Conservation (phyloP, 306 rosid species). For the Casuarina glauca region DNA sequence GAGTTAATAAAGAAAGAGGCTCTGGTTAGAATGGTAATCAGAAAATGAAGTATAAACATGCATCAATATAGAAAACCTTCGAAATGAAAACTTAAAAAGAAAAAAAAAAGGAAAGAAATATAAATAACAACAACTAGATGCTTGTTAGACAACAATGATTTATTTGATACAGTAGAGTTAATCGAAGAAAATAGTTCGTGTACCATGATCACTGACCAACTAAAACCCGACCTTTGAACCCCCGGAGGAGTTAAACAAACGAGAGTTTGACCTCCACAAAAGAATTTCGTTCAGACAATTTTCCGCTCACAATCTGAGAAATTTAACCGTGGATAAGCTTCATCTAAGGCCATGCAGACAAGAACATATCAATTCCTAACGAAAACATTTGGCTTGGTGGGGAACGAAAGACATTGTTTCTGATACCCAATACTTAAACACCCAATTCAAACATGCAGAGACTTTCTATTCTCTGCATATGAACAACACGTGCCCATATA, state of each 20-base stretch:
- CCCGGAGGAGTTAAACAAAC: neutral
- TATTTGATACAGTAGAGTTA: neutral
- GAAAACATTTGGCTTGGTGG: neutral
- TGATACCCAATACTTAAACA: neutral
- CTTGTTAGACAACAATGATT: neutral
- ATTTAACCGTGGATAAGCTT: neutral
- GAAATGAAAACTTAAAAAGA: neutral
- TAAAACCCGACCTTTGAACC: neutral
- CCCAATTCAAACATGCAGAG: slow-evolving; percentile 12
- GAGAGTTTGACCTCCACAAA: neutral
- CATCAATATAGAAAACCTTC: neutral
- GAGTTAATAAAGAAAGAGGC: neutral
- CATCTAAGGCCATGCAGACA: neutral
- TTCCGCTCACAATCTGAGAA: neutral
- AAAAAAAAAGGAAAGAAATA: neutral
- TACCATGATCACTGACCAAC: neutral
- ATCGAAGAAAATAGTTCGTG: neutral
- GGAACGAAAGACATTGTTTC: no score
- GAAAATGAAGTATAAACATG: neutral
- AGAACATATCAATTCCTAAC: neutral
- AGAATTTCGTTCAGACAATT: neutral
- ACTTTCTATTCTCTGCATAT: neutral
- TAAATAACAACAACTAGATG: neutral
- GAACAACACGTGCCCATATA: neutral
- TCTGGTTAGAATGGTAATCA: neutral